Evolutionary conservation across 257 asterid genomes (phyloP).

Genomic region (Eucommia ulmoides): DNA sequence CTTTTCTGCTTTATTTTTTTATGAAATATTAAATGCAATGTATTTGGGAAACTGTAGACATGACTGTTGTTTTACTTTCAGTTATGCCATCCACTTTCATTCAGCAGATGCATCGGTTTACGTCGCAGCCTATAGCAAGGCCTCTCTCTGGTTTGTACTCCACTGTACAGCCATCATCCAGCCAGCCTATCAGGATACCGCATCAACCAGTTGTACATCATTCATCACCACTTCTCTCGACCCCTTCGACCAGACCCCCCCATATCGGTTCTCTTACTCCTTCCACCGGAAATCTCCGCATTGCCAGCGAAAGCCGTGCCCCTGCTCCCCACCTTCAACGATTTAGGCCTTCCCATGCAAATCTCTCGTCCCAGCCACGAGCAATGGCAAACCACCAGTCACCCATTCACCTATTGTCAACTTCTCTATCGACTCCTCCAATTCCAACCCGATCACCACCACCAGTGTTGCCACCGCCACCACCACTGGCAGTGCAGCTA

Average conservation of each 20-base stretch:
- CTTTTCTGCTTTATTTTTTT: not conserved
- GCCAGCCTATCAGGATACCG: slow-evolving; percentile 20
- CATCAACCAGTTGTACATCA: slow-evolving; percentile 18
- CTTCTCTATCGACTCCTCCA: slow-evolving; percentile 8
- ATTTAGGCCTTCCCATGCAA: slow-evolving; percentile 26
- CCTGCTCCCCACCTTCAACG: slow-evolving; percentile 39
- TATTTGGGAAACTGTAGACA: not conserved
- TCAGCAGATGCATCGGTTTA: slow-evolving; percentile 31
- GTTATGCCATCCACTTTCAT: slow-evolving; percentile 23
- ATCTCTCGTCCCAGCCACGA: slow-evolving; percentile 5
- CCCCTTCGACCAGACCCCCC: slow-evolving; percentile 42
- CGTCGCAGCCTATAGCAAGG: slow-evolving; percentile 19
- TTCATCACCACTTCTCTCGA: slow-evolving; percentile 25
- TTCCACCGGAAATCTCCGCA: slow-evolving; percentile 22
- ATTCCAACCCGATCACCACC: slow-evolving; percentile 2
- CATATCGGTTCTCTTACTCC: slow-evolving; percentile 39
- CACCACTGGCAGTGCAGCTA: slow-evolving; percentile 4
- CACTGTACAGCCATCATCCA: slow-evolving; percentile 1
- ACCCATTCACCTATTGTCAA: slow-evolving; percentile 2
- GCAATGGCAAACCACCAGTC: slow-evolving; percentile 11
- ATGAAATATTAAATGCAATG: not conserved
- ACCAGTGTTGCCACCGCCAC: slow-evolving; percentile 7
- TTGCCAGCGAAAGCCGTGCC: slow-evolving; percentile 28
- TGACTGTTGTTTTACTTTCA: slow-evolving; percentile 14
- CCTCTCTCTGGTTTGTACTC: slow-evolving; percentile 14